Evolutionary conservation across 306 rosid species (phyloP).

Genomic region (Oxytropis ochrocephala): DNA sequence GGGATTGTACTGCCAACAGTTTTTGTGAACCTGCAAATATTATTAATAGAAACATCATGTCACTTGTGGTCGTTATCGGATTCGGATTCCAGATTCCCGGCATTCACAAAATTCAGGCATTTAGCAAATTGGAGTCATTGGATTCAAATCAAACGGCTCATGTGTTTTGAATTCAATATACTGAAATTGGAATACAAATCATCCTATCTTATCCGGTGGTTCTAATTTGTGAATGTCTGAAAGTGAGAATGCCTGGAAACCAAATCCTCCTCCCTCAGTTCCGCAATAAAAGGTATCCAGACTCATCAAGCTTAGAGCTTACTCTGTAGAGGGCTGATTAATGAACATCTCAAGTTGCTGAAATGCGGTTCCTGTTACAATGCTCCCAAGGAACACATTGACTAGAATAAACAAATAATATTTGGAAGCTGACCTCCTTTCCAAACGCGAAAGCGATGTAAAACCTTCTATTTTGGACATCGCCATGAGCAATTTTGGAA

Average conservation of each 20-base stretch:
- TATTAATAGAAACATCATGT: slow-evolving; percentile 12
- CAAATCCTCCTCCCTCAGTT: not conserved
- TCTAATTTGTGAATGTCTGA: too few relatives aligned
- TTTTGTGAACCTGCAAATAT: slow-evolving; percentile 56
- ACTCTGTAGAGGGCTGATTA: slow-evolving; percentile 59
- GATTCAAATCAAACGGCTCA: too few relatives aligned
- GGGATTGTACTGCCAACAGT: slow-evolving; percentile 81
- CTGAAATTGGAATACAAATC: too few relatives aligned
- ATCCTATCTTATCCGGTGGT: too few relatives aligned
- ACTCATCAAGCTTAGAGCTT: slow-evolving; percentile 12
- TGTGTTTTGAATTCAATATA: too few relatives aligned
- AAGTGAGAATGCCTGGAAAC: too few relatives aligned
- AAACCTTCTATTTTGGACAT: slow-evolving; percentile 85
- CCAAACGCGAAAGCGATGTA: slow-evolving; percentile 60
- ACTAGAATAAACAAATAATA: slow-evolving; percentile 65
- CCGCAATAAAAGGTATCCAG: slow-evolving; percentile 6
- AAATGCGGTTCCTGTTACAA: slow-evolving; percentile 82
- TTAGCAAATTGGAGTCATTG: too few relatives aligned
- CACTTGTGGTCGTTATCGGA: not conserved
- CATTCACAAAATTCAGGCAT: too few relatives aligned
- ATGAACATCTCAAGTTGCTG: slow-evolving; percentile 64
- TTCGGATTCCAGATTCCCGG: too few relatives aligned
- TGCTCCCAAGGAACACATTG: slow-evolving; percentile 88
- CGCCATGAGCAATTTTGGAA: slow-evolving; percentile 64
- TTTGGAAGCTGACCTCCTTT: slow-evolving; percentile 79